Evolutionary conservation across 2,329 filamentous ascomycete genomes (phyloP).

Genomic region (Bipolaris victoriae): DNA sequence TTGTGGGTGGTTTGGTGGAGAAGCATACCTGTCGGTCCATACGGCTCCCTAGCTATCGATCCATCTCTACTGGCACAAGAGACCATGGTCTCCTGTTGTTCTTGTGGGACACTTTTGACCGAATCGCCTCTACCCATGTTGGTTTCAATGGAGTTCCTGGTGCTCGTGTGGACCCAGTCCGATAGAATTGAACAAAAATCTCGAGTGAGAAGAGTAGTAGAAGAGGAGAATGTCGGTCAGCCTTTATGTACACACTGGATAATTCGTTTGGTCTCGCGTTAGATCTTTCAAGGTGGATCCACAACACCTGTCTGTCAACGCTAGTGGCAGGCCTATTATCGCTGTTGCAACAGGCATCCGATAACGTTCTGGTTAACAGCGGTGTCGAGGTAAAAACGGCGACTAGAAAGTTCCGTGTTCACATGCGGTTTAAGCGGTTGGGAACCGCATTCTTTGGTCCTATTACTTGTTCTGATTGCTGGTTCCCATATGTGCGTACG

Average conservation of each 20-base stretch:
- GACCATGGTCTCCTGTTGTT: slow-evolving; percentile 30
- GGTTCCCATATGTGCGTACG: slow-evolving; percentile 3
- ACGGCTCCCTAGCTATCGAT: slow-evolving; percentile 33
- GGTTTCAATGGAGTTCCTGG: slow-evolving; percentile 6
- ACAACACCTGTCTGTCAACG: slow-evolving; percentile 12
- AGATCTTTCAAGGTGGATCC: slow-evolving; percentile 15
- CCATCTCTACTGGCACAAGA: slow-evolving; percentile 22
- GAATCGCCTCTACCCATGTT: slow-evolving; percentile 24
- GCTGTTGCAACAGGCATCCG: slow-evolving; percentile 3
- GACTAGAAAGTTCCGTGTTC: neutral
- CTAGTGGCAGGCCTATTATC: slow-evolving; percentile 12
- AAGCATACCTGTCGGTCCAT: slow-evolving; percentile 40
- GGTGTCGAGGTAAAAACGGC: neutral
- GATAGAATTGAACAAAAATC: neutral
- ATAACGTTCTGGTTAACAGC: neutral
- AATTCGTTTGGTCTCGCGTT: slow-evolving; percentile 12
- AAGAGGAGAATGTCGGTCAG: slow-evolving; percentile 2
- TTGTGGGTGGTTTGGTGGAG: neutral
- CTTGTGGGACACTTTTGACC: slow-evolving; percentile 26
- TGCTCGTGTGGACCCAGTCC: slow-evolving; percentile 5
- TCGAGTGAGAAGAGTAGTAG: neutral
- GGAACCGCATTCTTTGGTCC: neutral
- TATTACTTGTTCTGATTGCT: neutral
- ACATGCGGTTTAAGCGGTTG: neutral
- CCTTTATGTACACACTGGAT: slow-evolving; percentile 7